Conservation (phyloP, 2,329 filamentous ascomycete genomes). For the Neofusicoccum sp. region DNA sequence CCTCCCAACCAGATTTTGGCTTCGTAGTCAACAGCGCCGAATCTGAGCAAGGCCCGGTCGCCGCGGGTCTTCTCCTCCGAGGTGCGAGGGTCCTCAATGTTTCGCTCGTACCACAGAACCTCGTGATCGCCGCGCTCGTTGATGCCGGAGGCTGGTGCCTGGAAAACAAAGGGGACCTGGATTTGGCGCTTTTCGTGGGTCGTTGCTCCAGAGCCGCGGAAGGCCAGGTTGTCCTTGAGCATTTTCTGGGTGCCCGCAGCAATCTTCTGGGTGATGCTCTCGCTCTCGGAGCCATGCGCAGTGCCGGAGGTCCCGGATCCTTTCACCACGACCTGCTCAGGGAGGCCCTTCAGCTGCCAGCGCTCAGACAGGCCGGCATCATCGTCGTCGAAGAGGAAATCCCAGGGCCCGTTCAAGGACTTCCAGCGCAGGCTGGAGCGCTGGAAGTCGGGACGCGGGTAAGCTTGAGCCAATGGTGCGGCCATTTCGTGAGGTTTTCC, state of each 20-base stretch:
- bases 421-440: constrained; percentile 57
- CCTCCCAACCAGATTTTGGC: constrained; percentile 59
- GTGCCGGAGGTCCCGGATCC: constrained; percentile 17
- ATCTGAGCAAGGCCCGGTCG: constrained; percentile 51
- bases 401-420: constrained; percentile 63
- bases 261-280: constrained; percentile 48
- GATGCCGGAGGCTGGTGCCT: constrained; percentile 62
- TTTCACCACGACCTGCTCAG: constrained; percentile 39
- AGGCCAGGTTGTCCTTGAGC: constrained; percentile 46
- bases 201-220: constrained; percentile 27
- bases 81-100: constrained; percentile 51
- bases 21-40: constrained; percentile 63
- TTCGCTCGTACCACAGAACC: constrained; percentile 64
- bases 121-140: constrained; percentile 62
- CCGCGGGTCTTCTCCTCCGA: constrained; percentile 40
- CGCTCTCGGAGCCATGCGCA: constrained; percentile 26
- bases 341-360: constrained; percentile 57
- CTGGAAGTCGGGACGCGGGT: constrained; percentile 65
- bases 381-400: constrained; percentile 64
- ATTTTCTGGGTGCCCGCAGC: constrained; percentile 50
- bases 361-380: constrained; percentile 53
- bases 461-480: constrained; percentile 28
- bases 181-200: constrained; percentile 53
- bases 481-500: background rate
- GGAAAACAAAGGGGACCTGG: constrained; percentile 64